phyloP scores from a whole-genome alignment of 129 eudicot species.

The Flaveria bidentis region DNA sequence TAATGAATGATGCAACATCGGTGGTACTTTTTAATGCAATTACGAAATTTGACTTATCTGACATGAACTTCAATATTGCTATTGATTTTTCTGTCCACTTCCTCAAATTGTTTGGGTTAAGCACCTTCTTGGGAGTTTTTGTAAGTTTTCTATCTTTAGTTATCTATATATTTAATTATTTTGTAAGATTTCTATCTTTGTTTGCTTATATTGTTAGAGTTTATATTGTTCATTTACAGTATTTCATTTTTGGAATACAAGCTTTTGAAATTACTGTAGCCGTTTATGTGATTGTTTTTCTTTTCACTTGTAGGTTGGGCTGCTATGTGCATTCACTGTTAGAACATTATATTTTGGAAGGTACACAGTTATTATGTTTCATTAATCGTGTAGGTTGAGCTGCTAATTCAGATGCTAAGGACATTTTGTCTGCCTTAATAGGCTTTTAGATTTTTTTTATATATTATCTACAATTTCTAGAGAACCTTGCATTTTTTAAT shows the following conservation, averaged over 20 bases:
- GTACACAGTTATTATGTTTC: constrained; percentile 32
- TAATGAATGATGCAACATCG: constrained; percentile 90
- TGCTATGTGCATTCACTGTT: constrained; percentile 66
- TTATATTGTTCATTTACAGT: background rate
- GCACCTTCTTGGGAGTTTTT: constrained; percentile 70
- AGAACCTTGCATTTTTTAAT: background rate
- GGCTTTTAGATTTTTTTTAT: background rate
- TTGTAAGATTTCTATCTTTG: background rate
- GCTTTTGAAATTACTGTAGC: background rate
- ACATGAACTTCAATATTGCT: constrained; percentile 34
- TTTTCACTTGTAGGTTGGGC: constrained; percentile 58
- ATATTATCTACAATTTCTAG: background rate
- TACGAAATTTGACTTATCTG: constrained; percentile 58
- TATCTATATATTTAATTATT: background rate
- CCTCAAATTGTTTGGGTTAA: constrained; percentile 48
- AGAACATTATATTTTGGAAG: constrained; percentile 64
- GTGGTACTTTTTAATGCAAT: constrained; percentile 83
- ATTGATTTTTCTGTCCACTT: constrained; percentile 48
- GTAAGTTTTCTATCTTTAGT: constrained; percentile 47
- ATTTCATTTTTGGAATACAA: background rate
- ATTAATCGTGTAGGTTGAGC: background rate
- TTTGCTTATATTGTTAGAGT: background rate
- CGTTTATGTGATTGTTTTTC: constrained; percentile 7
- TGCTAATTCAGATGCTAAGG: too few relatives aligned
- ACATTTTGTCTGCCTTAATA: background rate